A percentile compares a stretch with the other conserved stretches of the same genome.
Evolutionary conservation across 345 rosid genomes (phyloP).

Genomic region (Psidium guajava): DNA sequence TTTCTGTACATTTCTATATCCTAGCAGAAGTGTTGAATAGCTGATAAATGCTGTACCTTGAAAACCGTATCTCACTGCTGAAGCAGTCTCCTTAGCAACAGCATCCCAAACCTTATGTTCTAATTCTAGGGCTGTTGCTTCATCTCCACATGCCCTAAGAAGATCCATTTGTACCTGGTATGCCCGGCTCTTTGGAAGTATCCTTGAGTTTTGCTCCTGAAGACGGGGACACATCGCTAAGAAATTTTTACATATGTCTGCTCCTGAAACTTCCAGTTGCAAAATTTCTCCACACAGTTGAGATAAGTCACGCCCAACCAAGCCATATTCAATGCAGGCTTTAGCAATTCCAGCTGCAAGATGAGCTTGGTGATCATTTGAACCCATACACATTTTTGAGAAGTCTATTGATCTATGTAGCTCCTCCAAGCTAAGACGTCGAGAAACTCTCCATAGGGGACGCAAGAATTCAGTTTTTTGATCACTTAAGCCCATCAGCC

Average conservation of each 20-base stretch:
- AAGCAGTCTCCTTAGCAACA: constrained; percentile 94
- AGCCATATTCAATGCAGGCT: constrained; percentile 83
- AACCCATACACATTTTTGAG: constrained; percentile 69
- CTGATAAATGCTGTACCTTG: constrained; percentile 34
- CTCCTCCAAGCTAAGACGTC: constrained; percentile 91
- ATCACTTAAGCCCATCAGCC: constrained; percentile 86
- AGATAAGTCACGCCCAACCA: constrained; percentile 76
- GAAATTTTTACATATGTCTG: constrained; percentile 57
- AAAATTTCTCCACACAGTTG: constrained; percentile 81
- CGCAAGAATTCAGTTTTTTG: constrained; percentile 25
- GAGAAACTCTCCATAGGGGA: constrained; percentile 61
- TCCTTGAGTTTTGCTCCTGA: constrained; percentile 66
- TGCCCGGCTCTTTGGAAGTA: constrained; percentile 84
- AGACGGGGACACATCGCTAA: constrained; percentile 59
- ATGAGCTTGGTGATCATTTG: constrained; percentile 85
- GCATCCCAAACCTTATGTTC: constrained; percentile 83
- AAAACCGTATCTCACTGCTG: constrained; percentile 87
- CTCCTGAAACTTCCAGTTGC: constrained; percentile 54
- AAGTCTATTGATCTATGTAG: constrained; percentile 87
- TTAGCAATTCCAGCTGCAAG: constrained; percentile 91
- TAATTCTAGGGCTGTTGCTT: constrained; percentile 39
- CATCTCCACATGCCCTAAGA: constrained; percentile 68
- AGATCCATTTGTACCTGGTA: constrained; percentile 94
- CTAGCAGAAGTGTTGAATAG: neutral
- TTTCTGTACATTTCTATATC: neutral